phyloP scores from a whole-genome alignment of 1,284 basidiomycete genomes.

The Kwoniella shivajii region DNA sequence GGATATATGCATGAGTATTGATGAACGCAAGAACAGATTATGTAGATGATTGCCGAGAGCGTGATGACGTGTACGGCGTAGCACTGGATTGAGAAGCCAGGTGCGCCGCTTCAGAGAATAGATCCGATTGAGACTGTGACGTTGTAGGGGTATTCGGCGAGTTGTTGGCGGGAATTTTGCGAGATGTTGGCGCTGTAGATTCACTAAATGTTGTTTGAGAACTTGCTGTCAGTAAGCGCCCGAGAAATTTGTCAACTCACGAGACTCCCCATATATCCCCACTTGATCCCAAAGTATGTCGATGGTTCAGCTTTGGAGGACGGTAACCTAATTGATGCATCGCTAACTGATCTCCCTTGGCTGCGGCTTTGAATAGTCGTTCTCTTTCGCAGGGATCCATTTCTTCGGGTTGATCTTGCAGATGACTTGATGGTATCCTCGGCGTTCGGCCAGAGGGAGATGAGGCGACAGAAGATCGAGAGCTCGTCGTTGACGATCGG shows the following conservation, averaged over 20 bases:
- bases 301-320: not conserved
- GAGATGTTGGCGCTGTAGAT: not conserved
- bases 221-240: not conserved
- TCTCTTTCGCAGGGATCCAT: constrained; percentile 3
- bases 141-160: not conserved
- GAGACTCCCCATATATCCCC: constrained; percentile 8
- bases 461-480: constrained; percentile 1
- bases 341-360: constrained; percentile 10
- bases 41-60: no score
- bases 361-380: constrained; percentile 9
- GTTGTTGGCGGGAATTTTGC: not conserved
- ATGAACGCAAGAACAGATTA: no score
- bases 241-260: not conserved
- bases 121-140: constrained; percentile 3
- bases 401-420: not conserved
- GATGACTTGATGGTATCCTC: not conserved
- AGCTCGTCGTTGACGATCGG: constrained; percentile 6
- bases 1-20: no score
- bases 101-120: constrained; percentile 6
- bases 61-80: no score
- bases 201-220: not conserved
- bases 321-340: constrained; percentile 13
- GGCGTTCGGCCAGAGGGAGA: not conserved
- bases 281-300: constrained; percentile 2
- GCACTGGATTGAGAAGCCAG: constrained; percentile 12